Evolutionary conservation across 2,329 filamentous ascomycete genomes (phyloP).

Genomic region (Diatrype stigma): DNA sequence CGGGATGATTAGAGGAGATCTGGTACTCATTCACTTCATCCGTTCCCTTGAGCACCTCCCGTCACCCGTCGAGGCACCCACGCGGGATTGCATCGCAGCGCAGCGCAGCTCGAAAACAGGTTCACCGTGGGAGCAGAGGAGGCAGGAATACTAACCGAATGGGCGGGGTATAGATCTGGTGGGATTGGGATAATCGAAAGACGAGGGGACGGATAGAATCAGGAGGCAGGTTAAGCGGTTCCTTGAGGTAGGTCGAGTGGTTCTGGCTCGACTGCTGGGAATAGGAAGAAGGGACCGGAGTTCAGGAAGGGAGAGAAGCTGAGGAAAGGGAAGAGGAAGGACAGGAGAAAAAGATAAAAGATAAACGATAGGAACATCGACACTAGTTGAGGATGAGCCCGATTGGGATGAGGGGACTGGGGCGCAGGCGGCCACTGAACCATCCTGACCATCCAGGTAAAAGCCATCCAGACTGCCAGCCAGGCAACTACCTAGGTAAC

Average conservation of each 20-base stretch:
- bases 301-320: constrained; percentile 16
- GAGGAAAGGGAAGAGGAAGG: constrained; percentile 12
- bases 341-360: constrained; percentile 9
- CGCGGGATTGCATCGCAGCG: too few species aligned
- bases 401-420: constrained; percentile 24
- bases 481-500: too few species aligned
- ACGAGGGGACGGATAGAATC: background rate
- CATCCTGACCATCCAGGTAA: background rate
- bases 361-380: too few species aligned
- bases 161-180: background rate
- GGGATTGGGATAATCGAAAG: background rate
- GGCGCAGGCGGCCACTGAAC: too few species aligned
- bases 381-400: constrained; percentile 24
- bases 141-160: background rate
- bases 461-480: too few species aligned
- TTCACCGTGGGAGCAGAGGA: too few species aligned
- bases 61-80: too few species aligned
- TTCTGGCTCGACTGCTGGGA: constrained; percentile 8
- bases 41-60: too few species aligned
- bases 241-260: background rate
- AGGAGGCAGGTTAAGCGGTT: background rate
- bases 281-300: constrained; percentile 21
- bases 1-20: background rate
- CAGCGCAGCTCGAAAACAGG: too few species aligned
- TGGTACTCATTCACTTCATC: constrained; percentile 7